These are phyloP conservation scores for Paraconiothyrium brasiliense DNA, from an alignment of 2,329 filamentous ascomycete genomes.

Conservation along the genomic window DNA sequence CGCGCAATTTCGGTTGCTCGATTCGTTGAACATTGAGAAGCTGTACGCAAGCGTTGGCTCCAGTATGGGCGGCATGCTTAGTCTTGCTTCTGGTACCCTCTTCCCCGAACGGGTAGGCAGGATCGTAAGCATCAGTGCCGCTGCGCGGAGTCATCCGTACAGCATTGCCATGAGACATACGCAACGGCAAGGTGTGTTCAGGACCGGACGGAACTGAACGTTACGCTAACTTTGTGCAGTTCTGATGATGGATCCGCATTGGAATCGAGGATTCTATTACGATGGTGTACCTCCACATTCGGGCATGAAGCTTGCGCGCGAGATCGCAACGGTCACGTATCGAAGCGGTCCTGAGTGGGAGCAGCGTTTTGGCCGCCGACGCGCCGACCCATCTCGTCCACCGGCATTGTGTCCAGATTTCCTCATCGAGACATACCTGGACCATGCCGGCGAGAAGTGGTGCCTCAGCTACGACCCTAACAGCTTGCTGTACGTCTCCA, in stretches of 20 bases:
- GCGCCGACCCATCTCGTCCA: slow-evolving; percentile 85
- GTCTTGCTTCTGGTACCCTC: slow-evolving; percentile 83
- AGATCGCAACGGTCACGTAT: slow-evolving; percentile 98
- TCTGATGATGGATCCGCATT: slow-evolving; percentile 98
- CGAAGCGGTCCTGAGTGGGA: slow-evolving; percentile 98
- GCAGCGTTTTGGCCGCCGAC: slow-evolving; percentile 85
- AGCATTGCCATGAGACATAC: slow-evolving; percentile 99
- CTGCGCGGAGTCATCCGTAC: slow-evolving; percentile 93
- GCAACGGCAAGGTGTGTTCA: slow-evolving; percentile 75
- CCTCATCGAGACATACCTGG: slow-evolving; percentile 96
- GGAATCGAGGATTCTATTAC: slow-evolving; percentile 92
- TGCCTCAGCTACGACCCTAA: slow-evolving; percentile 97
- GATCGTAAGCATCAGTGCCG: slow-evolving; percentile 90
- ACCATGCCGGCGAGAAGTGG: slow-evolving; percentile 98
- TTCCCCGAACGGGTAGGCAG: slow-evolving; percentile 84
- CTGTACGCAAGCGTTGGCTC: slow-evolving; percentile 93
- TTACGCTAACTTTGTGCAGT: slow-evolving; percentile 58
- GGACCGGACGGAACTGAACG: not conserved
- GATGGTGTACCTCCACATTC: slow-evolving; percentile 86
- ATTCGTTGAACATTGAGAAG: slow-evolving; percentile 77
- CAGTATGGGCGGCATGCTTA: slow-evolving; percentile 99
- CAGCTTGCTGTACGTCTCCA: slow-evolving; percentile 93
- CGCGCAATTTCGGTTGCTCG: slow-evolving; percentile 89
- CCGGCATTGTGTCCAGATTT: slow-evolving; percentile 98
- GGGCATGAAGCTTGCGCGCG: slow-evolving; percentile 96